Percentiles rank a stretch among this genome's conserved stretches.
phyloP scores from a whole-genome alignment of 257 asterid genomes.

The Mentha longifolia region DNA sequence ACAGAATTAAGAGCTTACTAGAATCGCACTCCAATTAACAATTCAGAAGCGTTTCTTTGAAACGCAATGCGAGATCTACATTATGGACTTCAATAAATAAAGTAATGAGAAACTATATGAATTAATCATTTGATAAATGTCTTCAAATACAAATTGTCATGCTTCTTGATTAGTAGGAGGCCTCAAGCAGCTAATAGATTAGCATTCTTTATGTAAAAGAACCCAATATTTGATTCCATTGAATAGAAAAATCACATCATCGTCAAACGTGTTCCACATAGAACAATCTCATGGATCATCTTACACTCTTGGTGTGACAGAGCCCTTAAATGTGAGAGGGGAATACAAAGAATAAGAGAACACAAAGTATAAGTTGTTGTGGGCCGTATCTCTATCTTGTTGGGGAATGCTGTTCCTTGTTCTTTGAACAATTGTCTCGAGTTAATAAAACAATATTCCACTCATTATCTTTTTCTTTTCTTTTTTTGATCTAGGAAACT shows the following conservation, averaged over 20 bases:
- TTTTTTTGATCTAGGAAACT: too few species aligned
- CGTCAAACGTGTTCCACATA: not conserved
- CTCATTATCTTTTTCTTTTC: not conserved
- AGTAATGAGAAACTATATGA: not conserved
- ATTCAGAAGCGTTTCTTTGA: not conserved
- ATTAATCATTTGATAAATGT: conserved; percentile 7
- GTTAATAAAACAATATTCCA: not conserved
- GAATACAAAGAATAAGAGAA: not conserved
- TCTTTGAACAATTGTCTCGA: not conserved
- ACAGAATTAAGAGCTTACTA: not conserved
- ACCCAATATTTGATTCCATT: not conserved
- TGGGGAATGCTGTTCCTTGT: not conserved
- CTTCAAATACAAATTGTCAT: not conserved
- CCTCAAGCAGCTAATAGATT: not conserved
- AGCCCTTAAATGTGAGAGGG: not conserved
- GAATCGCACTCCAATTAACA: not conserved
- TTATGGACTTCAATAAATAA: not conserved
- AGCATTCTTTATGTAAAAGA: conserved; percentile 5
- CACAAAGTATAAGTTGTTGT: not conserved
- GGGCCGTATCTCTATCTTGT: not conserved
- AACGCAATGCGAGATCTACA: not conserved
- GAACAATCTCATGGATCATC: not conserved
- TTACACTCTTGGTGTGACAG: not conserved
- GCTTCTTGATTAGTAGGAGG: not conserved
- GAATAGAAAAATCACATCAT: not conserved